Conservation (phyloP, 805 yeast genomes). For the Spathaspora sp. region DNA sequence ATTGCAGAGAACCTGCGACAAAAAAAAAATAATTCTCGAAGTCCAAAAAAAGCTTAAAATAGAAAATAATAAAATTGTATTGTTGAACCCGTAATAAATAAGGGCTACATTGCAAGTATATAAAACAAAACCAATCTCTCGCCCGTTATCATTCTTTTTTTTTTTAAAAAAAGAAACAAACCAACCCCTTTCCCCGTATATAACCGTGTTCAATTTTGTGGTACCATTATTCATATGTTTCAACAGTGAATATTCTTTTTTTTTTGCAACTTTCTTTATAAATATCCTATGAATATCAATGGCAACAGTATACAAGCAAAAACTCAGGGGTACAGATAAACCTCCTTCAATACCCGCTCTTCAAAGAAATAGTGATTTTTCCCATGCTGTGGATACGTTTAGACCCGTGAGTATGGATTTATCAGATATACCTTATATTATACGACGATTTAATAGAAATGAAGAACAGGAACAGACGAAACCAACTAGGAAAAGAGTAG, state of each 20-base stretch:
- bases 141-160: background rate
- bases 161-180: too few species aligned
- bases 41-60: background rate
- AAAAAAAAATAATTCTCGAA: background rate
- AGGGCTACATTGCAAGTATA: background rate
- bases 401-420: constrained; percentile 21
- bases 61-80: background rate
- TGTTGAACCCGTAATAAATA: background rate
- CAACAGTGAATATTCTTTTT: background rate
- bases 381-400: constrained; percentile 24
- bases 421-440: constrained; percentile 26
- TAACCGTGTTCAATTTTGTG: background rate
- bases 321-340: constrained; percentile 18
- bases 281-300: background rate
- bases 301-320: constrained; percentile 12
- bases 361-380: constrained; percentile 19
- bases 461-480: constrained; percentile 13
- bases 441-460: constrained; percentile 18
- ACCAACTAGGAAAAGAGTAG: constrained; percentile 10
- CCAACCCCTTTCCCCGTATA: background rate
- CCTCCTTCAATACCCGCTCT: constrained; percentile 23
- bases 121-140: background rate
- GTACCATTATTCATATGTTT: background rate
- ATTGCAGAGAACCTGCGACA: background rate
- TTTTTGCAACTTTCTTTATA: background rate